phyloP scores from a whole-genome alignment of 192 early-diverging fungal genomes.

The Cladochytrium replicatum region DNA sequence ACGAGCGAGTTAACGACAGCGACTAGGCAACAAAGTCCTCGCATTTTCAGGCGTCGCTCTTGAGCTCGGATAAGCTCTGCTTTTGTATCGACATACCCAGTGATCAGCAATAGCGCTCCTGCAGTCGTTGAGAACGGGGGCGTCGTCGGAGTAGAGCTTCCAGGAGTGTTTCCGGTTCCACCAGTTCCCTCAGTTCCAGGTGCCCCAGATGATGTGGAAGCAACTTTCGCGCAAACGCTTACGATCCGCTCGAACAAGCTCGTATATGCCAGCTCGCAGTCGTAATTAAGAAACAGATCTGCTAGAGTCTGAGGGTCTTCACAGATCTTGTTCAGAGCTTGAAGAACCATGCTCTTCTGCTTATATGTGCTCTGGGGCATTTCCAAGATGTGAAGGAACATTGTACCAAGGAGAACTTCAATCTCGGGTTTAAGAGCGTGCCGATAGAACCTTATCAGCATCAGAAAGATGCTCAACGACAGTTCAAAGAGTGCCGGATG shows the following conservation, averaged over 20 bases:
- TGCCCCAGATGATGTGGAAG: slow-evolving; percentile 5
- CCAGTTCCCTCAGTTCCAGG: background rate
- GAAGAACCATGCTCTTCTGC: slow-evolving; percentile 45
- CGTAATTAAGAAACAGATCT: slow-evolving; percentile 55
- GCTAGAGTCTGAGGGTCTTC: slow-evolving; percentile 46
- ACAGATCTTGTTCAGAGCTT: slow-evolving; percentile 42
- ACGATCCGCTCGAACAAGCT: slow-evolving; percentile 45
- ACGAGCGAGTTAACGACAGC: slow-evolving; percentile 40
- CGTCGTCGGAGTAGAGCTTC: slow-evolving; percentile 1
- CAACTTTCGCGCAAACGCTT: slow-evolving; percentile 27
- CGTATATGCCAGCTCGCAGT: slow-evolving; percentile 40
- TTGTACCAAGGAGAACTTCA: slow-evolving; percentile 46
- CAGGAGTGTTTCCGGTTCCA: background rate
- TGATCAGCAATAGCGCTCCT: background rate
- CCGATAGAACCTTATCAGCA: slow-evolving; percentile 40
- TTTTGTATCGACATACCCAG: slow-evolving; percentile 13
- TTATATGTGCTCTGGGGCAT: slow-evolving; percentile 47
- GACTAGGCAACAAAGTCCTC: slow-evolving; percentile 33
- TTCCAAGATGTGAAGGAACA: slow-evolving; percentile 53
- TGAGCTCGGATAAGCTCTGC: slow-evolving; percentile 28
- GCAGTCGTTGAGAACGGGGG: no score
- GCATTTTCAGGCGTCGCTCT: slow-evolving; percentile 29
- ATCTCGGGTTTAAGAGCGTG: slow-evolving; percentile 42
- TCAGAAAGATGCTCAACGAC: slow-evolving; percentile 42
- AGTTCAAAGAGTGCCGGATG: slow-evolving; percentile 51